These are phyloP conservation scores for Alloteropsis semialata DNA, from an alignment of 176 grass and related monocot genomes.

Conservation along the genomic window DNA sequence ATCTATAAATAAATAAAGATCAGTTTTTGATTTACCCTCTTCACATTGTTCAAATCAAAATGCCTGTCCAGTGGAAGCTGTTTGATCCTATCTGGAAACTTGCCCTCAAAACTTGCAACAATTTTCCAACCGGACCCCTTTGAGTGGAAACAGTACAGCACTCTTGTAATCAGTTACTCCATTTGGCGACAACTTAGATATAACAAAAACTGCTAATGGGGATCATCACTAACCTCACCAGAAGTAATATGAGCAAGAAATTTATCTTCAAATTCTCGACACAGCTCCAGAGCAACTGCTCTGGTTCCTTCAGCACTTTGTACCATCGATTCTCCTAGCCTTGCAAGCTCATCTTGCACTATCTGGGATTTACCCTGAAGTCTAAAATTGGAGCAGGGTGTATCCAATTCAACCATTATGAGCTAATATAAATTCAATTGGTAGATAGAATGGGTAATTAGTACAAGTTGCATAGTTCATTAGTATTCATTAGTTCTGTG, in stretches of 20 bases:
- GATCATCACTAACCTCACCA: constrained; percentile 74
- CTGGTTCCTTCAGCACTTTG: constrained; percentile 78
- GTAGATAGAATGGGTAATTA: constrained; percentile 3
- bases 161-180: constrained; percentile 20
- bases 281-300: constrained; percentile 84
- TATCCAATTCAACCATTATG: constrained; percentile 25
- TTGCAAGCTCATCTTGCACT: constrained; percentile 91
- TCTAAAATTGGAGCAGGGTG: constrained; percentile 36
- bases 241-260: constrained; percentile 86
- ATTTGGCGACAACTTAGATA: constrained; percentile 11
- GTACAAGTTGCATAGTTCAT: constrained; percentile 2
- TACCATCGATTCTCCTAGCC: constrained; percentile 89
- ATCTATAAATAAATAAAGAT: constrained; percentile 3
- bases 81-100: constrained; percentile 95
- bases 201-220: constrained; percentile 15
- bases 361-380: constrained; percentile 89
- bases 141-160: constrained; percentile 17
- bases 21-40: constrained; percentile 60
- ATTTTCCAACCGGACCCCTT: constrained; percentile 94
- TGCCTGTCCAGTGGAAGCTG: constrained; percentile 84
- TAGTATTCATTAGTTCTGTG: not conserved
- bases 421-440: not conserved
- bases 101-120: constrained; percentile 92
- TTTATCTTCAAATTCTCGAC: constrained; percentile 87
- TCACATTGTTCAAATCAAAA: constrained; percentile 94